These are phyloP conservation scores for Santalum album DNA, from an alignment of 164 flowering plant species.

Conservation along the genomic window DNA sequence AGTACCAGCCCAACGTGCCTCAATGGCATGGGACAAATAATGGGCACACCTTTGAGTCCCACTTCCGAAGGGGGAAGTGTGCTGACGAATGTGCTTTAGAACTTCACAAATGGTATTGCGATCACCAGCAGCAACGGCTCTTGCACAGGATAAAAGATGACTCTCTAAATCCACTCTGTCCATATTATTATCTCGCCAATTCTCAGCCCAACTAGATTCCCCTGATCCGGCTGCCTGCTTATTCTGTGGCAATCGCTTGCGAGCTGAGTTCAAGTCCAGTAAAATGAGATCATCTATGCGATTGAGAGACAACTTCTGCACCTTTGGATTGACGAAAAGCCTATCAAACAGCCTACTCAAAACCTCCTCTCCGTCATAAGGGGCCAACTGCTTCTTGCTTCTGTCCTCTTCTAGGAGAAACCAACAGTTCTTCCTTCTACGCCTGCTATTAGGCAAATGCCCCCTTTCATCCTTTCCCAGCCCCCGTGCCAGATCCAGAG, in stretches of 20 bases:
- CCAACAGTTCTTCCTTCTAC: neutral
- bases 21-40: neutral
- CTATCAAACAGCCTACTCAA: neutral
- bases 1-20: neutral
- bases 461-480: neutral
- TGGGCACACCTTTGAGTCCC: neutral
- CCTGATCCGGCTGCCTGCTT: neutral
- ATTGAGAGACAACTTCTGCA: neutral
- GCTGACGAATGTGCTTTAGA: neutral
- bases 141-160: neutral
- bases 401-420: neutral
- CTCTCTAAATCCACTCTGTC: neutral
- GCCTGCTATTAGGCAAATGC: neutral
- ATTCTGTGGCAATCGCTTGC: neutral
- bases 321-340: neutral
- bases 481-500: too few species aligned
- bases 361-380: neutral
- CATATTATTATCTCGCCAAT: neutral
- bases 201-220: neutral
- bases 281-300: too few species aligned
- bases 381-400: neutral
- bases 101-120: neutral
- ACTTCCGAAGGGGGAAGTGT: neutral
- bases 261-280: neutral
- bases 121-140: neutral